Conservation (phyloP, 163 green algal genomes). For the Chlamydomonas reinhardtii region DNA sequence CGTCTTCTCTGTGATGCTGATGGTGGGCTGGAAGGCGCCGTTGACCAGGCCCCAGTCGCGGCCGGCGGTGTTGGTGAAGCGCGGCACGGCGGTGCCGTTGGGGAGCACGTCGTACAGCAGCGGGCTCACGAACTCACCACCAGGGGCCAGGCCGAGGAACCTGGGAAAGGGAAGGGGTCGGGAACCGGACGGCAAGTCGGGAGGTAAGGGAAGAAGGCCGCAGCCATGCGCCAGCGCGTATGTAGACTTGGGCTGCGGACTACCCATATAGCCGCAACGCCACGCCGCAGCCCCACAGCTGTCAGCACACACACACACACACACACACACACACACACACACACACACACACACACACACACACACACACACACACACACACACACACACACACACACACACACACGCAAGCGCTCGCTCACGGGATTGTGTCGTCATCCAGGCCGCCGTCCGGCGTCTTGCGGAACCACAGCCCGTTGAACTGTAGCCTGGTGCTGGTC, state of each 20-base stretch:
- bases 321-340: too few relatives aligned
- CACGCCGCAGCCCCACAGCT: too few relatives aligned
- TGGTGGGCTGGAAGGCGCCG: slow-evolving; percentile 28
- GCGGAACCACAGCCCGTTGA: too few relatives aligned
- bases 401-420: not conserved
- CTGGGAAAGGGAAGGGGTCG: not conserved
- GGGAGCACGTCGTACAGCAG: slow-evolving; percentile 7
- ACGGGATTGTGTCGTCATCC: slow-evolving; percentile 31
- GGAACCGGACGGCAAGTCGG: not conserved
- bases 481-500: too few relatives aligned
- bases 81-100: not conserved
- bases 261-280: too few relatives aligned
- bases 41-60: slow-evolving; percentile 37
- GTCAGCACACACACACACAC: too few relatives aligned
- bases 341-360: too few relatives aligned
- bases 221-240: too few relatives aligned
- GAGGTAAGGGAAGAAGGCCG: too few relatives aligned
- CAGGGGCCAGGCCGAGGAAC: not conserved
- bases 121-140: not conserved
- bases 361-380: too few relatives aligned
- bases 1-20: not conserved
- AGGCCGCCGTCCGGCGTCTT: too few relatives aligned
- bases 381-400: not conserved
- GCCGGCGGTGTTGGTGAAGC: slow-evolving; percentile 7
- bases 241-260: too few relatives aligned